Percentiles rank a stretch among this genome's conserved stretches.
phyloP scores from a whole-genome alignment of 2,329 filamentous ascomycete genomes.

The Hypoxylon sp. region DNA sequence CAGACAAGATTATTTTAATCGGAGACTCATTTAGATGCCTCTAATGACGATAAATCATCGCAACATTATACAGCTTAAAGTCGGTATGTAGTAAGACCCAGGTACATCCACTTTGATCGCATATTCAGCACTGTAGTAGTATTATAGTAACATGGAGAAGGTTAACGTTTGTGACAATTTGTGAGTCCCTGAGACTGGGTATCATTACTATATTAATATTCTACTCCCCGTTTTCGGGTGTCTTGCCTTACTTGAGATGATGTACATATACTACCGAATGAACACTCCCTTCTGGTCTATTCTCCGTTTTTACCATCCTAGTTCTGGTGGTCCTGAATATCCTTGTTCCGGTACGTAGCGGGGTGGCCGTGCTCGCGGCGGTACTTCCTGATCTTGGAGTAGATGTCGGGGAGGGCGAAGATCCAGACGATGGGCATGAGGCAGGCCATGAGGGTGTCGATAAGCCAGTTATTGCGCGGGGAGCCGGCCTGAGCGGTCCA shows the following conservation, averaged over 20 bases:
- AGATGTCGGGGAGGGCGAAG: constrained; percentile 64
- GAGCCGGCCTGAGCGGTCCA: constrained; percentile 64
- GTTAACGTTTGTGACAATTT: background rate
- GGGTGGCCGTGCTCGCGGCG: constrained; percentile 67
- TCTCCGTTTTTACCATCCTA: background rate
- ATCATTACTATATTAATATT: constrained; percentile 11
- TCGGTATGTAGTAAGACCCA: no score
- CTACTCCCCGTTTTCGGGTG: background rate
- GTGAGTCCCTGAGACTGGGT: background rate
- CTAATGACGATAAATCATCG: no score
- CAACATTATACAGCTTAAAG: no score
- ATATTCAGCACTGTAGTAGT: no score
- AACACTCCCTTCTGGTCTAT: background rate
- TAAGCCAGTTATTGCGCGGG: constrained; percentile 64
- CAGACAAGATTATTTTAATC: no score
- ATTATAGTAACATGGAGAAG: no score
- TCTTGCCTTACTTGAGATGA: background rate
- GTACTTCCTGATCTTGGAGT: constrained; percentile 65
- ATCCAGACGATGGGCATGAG: constrained; percentile 63
- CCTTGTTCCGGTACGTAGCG: constrained; percentile 53
- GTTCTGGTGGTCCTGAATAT: constrained; percentile 6
- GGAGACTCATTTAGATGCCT: no score
- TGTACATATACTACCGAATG: background rate
- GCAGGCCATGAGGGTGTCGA: constrained; percentile 66
- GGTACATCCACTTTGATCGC: no score